Evolutionary conservation across 805 yeast species (phyloP).

Genomic region (Hermanozyma aechmeae): DNA sequence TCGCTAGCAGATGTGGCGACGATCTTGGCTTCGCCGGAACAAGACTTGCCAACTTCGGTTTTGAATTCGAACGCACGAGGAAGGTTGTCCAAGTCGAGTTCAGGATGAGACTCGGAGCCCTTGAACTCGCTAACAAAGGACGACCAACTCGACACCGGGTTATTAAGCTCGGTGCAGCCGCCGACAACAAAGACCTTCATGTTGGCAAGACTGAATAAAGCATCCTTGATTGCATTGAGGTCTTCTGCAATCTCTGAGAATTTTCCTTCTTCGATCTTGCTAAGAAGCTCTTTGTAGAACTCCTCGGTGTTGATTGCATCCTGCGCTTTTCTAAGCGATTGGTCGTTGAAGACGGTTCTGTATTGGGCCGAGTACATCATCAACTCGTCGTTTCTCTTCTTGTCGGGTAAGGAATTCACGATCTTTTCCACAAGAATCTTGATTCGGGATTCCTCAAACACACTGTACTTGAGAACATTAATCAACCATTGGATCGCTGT

Average conservation of each 20-base stretch:
- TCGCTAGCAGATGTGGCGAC: conserved; percentile 79
- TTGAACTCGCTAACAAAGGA: conserved; percentile 17
- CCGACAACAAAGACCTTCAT: conserved; percentile 66
- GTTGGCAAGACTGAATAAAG: conserved; percentile 48
- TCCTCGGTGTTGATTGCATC: conserved; percentile 60
- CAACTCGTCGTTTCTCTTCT: conserved; percentile 51
- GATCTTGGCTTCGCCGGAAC: conserved; percentile 48
- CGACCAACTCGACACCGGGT: conserved; percentile 57
- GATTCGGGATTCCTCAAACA: conserved; percentile 67
- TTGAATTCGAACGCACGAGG: conserved; percentile 48
- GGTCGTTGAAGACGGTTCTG: conserved; percentile 41
- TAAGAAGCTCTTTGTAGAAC: conserved; percentile 35
- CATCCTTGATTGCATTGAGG: conserved; percentile 42
- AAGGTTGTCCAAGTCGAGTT: conserved; percentile 18
- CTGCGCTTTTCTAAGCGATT: conserved; percentile 57
- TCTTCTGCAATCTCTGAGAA: conserved; percentile 37
- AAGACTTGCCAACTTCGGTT: conserved; percentile 46
- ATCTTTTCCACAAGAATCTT: conserved; percentile 55
- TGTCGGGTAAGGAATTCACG: conserved; percentile 50
- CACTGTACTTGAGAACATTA: conserved; percentile 53
- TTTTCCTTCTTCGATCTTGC: conserved; percentile 45
- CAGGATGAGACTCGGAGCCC: conserved; percentile 6
- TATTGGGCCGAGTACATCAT: conserved; percentile 60
- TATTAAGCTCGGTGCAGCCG: conserved; percentile 41
- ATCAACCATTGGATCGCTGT: conserved; percentile 72